Base-by-base conservation (phyloP, 108 stramenopile genomes). In the Cyclotella atomus region DNA sequence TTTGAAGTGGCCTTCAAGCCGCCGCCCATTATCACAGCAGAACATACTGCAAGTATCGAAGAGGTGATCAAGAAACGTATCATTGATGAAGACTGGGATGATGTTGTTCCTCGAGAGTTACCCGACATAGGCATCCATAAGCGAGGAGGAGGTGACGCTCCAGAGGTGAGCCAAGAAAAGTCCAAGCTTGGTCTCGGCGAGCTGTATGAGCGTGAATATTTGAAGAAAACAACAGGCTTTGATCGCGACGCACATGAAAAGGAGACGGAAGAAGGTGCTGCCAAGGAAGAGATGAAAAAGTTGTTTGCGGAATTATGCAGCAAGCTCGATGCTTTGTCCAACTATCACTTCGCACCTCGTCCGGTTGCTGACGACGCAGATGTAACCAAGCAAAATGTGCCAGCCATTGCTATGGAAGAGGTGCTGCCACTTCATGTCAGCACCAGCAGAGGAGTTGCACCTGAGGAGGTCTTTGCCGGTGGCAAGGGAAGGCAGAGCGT, bases 361-460 rank as follows among this genome's bases (percentile, higher is more conserved):
- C 94, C 97, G 6, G 82, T 95, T 64, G 86, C 90, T 3, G 91
- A 95, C 12, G 97, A 97, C 74, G 94, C 94, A 6, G 95, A 93
- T 60, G 90, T 96, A 7, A 65, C 84, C 41, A 59, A 88, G n/a
- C 71, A 83, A 28, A 79, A 82, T 57, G 85, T 88, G 0, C 95
- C 95, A 17, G 97, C 98, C 7, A 98, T 99, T 68, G 97, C 97
- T 7, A 97, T 99, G 97, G 98, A 99, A 70, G 98, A 99, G 76
- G 97, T 95, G 1, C 45, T 98, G 71, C 98, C 98, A 8, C 63
- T 97, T 38, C 89, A 95, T 71, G 96, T 97, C 43, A 94, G 91
- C 41, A 85, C 87, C 65, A 96, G 93, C 49, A 85, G 93, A 20
- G 93, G 91, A 3, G 76, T 90, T 33, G 98, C 98, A 47, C 97